These are phyloP conservation scores for Phytopythium sindhum DNA, from an alignment of 352 stramenopile species.

Conservation along the genomic window DNA sequence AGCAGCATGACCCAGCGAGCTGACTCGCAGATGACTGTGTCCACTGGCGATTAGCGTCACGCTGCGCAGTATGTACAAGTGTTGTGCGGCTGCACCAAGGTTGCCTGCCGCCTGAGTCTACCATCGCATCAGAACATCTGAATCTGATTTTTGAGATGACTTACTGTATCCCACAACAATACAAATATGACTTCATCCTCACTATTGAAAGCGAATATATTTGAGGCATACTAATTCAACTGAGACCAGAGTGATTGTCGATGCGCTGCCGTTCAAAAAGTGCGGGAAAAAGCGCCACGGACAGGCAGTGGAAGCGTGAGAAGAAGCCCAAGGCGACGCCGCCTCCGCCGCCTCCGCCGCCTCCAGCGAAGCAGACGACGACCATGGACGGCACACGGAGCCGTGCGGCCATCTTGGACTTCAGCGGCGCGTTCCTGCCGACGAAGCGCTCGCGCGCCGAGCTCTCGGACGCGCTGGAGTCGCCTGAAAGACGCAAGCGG, in stretches of 20 bases:
- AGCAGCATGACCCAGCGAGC: too few relatives aligned
- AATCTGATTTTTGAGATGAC: too few relatives aligned
- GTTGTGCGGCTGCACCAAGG: too few relatives aligned
- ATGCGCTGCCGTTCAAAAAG: not conserved
- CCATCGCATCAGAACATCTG: too few relatives aligned
- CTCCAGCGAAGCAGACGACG: not conserved
- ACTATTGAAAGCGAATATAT: not conserved
- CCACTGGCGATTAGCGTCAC: too few relatives aligned
- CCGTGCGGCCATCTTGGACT: constrained; percentile 18
- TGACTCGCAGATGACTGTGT: too few relatives aligned
- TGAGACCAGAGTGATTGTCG: not conserved
- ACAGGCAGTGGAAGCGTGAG: not conserved
- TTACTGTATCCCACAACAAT: not conserved
- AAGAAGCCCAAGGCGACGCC: too few relatives aligned
- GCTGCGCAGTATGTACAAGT: too few relatives aligned
- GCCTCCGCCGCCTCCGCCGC: too few relatives aligned
- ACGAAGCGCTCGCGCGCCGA: constrained; percentile 20
- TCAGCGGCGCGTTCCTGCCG: constrained; percentile 16
- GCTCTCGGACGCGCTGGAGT: not conserved
- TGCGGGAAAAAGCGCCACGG: constrained; percentile 6
- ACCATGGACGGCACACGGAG: constrained; percentile 5
- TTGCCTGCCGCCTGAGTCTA: too few relatives aligned
- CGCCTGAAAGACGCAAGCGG: constrained; percentile 1
- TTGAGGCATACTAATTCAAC: not conserved
- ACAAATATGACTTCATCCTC: not conserved